Evolutionary conservation across 495 filamentous ascomycete species (phyloP).

Genomic region (Aspergillus heteromorphus): DNA sequence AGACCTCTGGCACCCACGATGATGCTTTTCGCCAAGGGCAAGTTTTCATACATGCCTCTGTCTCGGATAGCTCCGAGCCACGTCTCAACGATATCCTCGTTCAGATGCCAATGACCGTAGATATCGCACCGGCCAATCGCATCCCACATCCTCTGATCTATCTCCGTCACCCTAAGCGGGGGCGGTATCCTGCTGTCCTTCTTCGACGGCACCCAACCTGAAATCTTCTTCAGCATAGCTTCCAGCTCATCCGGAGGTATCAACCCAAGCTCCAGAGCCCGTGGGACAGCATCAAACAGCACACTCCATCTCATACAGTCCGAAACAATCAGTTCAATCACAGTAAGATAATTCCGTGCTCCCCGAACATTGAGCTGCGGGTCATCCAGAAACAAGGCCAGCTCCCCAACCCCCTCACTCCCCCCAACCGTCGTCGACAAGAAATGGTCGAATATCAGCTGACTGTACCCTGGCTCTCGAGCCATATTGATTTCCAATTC

Average conservation of each 20-base stretch:
- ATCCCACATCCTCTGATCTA: conserved; percentile 34
- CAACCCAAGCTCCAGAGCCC: conserved; percentile 35
- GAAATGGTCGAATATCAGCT: conserved; percentile 35
- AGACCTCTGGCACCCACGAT: conserved; percentile 24
- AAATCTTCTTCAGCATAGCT: conserved; percentile 24
- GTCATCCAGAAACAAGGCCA: conserved; percentile 41
- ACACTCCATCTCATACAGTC: conserved; percentile 7
- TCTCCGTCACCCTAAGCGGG: conserved; percentile 10
- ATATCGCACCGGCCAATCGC: conserved; percentile 37
- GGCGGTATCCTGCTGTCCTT: neutral
- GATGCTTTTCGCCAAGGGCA: conserved; percentile 30
- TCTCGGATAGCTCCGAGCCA: conserved; percentile 29
- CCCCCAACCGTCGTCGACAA: too few relatives aligned
- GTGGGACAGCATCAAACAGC: conserved; percentile 26
- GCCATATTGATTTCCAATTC: conserved; percentile 31
- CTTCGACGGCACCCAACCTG: neutral
- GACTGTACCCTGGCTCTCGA: conserved; percentile 36
- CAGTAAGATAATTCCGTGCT: conserved; percentile 33
- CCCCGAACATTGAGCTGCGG: conserved; percentile 33
- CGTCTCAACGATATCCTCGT: conserved; percentile 20
- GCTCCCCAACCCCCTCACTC: conserved; percentile 14
- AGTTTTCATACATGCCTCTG: conserved; percentile 4
- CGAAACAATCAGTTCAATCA: conserved; percentile 20
- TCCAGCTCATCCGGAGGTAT: conserved; percentile 32
- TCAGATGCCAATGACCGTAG: conserved; percentile 30